These are phyloP conservation scores for Citrus medica DNA, from an alignment of 345 rosid genomes.

Conservation along the genomic window DNA sequence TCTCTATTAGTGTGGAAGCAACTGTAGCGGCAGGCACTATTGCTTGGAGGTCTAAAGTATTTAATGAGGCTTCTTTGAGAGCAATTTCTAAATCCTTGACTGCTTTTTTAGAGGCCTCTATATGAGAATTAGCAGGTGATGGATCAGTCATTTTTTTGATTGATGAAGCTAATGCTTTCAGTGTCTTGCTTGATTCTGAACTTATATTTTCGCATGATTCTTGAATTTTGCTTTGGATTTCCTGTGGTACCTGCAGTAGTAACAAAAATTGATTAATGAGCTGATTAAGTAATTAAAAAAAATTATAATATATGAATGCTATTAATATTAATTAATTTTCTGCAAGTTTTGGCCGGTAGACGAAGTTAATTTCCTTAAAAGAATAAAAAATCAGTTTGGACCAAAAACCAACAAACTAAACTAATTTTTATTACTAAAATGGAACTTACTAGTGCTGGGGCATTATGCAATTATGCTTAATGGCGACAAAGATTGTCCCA, in stretches of 20 bases:
- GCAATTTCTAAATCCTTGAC: constrained; percentile 35
- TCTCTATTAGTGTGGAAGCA: constrained; percentile 52
- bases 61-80: constrained; percentile 29
- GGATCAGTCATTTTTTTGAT: constrained; percentile 51
- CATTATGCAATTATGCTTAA: background rate
- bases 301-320: too few species aligned
- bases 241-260: constrained; percentile 47
- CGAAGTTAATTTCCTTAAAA: background rate
- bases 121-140: constrained; percentile 30
- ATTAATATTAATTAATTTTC: background rate
- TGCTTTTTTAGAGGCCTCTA: constrained; percentile 52
- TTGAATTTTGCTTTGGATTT: constrained; percentile 37
- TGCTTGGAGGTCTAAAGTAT: constrained; percentile 36
- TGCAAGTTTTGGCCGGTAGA: background rate
- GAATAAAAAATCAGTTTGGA: background rate
- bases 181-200: constrained; percentile 49
- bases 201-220: constrained; percentile 44
- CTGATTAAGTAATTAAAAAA: too few species aligned
- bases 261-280: background rate
- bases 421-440: background rate
- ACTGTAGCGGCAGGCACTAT: constrained; percentile 54
- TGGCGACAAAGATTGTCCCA: too few species aligned
- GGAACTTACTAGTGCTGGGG: background rate
- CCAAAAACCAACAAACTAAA: background rate
- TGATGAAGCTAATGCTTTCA: constrained; percentile 52